Evolutionary conservation across 2,329 filamentous ascomycete genomes (phyloP), one percentile per base, ranked within the genome.

Genomic region (Diaporthe vaccinii): DNA sequence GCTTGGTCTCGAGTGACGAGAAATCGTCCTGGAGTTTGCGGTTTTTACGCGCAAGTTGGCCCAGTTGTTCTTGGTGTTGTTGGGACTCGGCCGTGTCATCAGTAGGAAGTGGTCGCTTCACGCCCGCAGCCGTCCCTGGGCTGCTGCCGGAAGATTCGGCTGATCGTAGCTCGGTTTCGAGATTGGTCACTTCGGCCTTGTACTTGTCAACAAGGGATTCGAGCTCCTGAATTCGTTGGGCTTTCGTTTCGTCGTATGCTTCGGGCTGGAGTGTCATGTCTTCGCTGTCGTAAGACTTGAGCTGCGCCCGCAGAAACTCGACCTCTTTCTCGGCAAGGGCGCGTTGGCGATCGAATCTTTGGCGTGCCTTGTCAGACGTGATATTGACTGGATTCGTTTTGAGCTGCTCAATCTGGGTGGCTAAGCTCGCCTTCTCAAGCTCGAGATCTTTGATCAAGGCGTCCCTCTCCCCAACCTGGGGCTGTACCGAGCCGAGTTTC

Each of bases 271-370:
- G 94, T 0, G 96, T 96, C 72, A 92, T 91, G 80, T 98, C 96
- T 83, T 99, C 97, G 0, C 91, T 90, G 80, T 98, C 95, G 76
- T 97, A 93, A 0, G 94, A 93, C 84, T 96, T 96, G 73, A 98
- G 89, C 83, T 99, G 97, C 0, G 95, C 96, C 31, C 97, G 94
- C 9, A 99, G 89, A 82, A 98, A 98, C 79, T 98, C 96, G 0
- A 97, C 95, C 82, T 99, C 97, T 81, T 98, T 98, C 34, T 95
- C 89, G 0, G 96, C 95, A 10, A 99, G 89, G 0, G 90, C 91
- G 75, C 95, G 94, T 82, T 98, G 96, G 75, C 97, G 90, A 80
- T 99, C 96, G 0, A 98, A 86, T 44, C 97, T 91, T 72, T 93
- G 86, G 58, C 92, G 92, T 1, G 90, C 89, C 84, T 95, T 93